phyloP scores from a whole-genome alignment of 108 stramenopile genomes.

The Pseudonitzschia multiseries region DNA sequence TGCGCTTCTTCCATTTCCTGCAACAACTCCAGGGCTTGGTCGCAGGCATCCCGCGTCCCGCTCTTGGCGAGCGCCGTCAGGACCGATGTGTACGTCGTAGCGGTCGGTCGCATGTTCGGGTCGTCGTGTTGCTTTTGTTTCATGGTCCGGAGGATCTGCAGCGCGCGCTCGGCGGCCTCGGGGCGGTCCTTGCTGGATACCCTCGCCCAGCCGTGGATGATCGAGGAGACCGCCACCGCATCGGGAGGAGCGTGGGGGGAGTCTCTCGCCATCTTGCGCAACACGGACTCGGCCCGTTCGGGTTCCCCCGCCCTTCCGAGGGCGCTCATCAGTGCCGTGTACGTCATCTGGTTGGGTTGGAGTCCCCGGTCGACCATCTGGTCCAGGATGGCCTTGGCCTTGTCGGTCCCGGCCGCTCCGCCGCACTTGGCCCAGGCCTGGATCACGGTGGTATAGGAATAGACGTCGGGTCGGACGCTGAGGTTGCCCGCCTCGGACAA shows the following conservation, averaged over 20 bases:
- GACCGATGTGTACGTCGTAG: constrained; percentile 51
- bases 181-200: constrained; percentile 26
- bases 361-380: constrained; percentile 23
- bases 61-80: constrained; percentile 40
- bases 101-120: constrained; percentile 47
- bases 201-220: constrained; percentile 56
- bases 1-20: constrained; percentile 50
- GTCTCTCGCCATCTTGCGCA: constrained; percentile 32
- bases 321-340: constrained; percentile 40
- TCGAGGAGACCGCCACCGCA: constrained; percentile 43
- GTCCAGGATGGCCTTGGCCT: constrained; percentile 25
- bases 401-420: neutral
- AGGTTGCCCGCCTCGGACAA: constrained; percentile 44
- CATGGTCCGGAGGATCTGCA: constrained; percentile 48
- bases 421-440: constrained; percentile 31
- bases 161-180: constrained; percentile 37
- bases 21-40: constrained; percentile 40
- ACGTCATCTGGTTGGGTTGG: constrained; percentile 39
- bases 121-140: constrained; percentile 32
- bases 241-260: constrained; percentile 42
- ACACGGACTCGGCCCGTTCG: constrained; percentile 33
- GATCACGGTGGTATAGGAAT: constrained; percentile 50
- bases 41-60: constrained; percentile 31
- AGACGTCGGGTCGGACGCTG: constrained; percentile 59
- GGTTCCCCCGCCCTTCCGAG: constrained; percentile 27